Base-by-base conservation (phyloP, 805 yeast genomes). In the Candida andamanensis region DNA sequence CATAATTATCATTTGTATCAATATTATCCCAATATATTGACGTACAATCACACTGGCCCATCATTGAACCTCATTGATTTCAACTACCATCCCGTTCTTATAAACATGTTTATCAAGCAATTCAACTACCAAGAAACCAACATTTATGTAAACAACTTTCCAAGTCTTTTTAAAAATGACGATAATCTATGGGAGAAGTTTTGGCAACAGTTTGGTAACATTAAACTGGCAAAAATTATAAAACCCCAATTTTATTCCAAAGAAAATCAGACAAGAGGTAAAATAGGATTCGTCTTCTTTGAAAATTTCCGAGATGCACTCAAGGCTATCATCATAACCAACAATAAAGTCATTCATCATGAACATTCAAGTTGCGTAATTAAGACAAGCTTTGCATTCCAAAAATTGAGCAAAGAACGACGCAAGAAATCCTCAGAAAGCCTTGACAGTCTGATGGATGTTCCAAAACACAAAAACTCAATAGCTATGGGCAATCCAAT, bases 91-190 rank as follows among this genome's bases (percentile, higher is more conserved):
- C 32, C 35, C 9, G 29, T 26, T 27, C 24, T 41, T 32, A 27
- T 43, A 6, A 41, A 33, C 25, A 17, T 33, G 2, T 56, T 54
- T 31, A 32, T 47, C 22, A 52, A 52, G 35, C 32, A 38, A 22
- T 40, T 49, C 19, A 60, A 63, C 38, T 63, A 56, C 42, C 86
- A 79, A 50, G 86, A 80, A 44, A 76, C 86, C 4, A 84, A 84
- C 53, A 63, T 84, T 27, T 84, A 83, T 49, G 77, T 84, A 21
- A 80, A 77, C 39, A 76, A 77, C 47, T 56, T 84, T 24, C 80
- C 84, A 5, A 42, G 65, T 9, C 41, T 62, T 4, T 73, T 79
- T 51, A 64, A 60, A 31, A 86, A 83, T 51, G 62, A 69, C 14
- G 78, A 73, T 41, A 52, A 45, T 17, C 39, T 53, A 17, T 63